Evolutionary conservation across 345 rosid genomes (phyloP), one percentile per base, ranked within the genome.

Genomic region (Gossypium ekmanianum): DNA sequence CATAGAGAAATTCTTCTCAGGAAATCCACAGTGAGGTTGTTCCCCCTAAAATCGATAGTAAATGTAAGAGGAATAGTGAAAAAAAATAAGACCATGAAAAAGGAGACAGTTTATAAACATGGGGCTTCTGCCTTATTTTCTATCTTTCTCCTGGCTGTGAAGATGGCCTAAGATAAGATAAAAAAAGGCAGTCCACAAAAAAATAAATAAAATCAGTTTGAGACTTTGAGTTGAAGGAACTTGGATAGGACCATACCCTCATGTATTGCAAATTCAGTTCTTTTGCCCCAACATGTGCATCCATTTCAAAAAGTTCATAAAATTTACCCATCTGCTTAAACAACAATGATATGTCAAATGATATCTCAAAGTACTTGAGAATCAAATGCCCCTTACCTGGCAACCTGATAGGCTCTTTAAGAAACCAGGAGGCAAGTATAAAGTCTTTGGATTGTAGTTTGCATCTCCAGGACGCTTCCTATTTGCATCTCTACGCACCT

Each of bases 21-120:
- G 99, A 86, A 95, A 95, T 74, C 99, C 99, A 89, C 99, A 95
- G 76, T 95, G 99, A 64, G 99, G 99, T 82, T 95, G 99, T 50
- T 90, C 99, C 71, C 99, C 99, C 99, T 95, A 65, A 24, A 69
- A 68, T 81, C 65, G 47, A 64, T 63, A 51, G 51, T 52, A 72
- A 43, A 54, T 44, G 61, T 76, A 74, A 82, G 34, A 58, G 16
- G 75, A 72, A 13, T 48, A 63, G 50, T 57, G 51, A 51, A 47
- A 51, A 76, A 76, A 26, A 20, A 51, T 2, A 66, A 16, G 11
- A 61, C 11, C 41, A 57, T 3, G 43, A 59, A 58, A 61, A 69
- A 24, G 50, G 26, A 5, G 34, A 68, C 20, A 50, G 12, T 56
- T 20, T 20, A 7, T 59, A 62, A 61, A 11, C 67, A 55, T 47